Percentiles rank a stretch among this genome's conserved stretches.
These are phyloP conservation scores for Plasmodium blacklocki DNA, from an alignment of 169 alveolate species.

Conservation along the genomic window DNA sequence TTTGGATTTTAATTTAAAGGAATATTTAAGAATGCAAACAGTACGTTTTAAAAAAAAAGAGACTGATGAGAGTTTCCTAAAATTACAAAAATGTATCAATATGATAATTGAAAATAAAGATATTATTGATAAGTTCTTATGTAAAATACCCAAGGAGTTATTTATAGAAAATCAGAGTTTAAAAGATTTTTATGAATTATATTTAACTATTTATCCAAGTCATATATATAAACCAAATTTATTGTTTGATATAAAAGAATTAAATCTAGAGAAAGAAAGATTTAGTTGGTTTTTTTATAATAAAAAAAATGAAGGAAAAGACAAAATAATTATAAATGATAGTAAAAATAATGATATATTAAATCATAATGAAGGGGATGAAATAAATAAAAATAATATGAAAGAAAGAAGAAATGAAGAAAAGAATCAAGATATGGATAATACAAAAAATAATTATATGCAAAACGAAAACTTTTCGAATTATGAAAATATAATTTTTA, in stretches of 20 bases:
- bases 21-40: constrained; percentile 84
- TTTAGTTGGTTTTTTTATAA: constrained; percentile 46
- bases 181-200: constrained; percentile 55
- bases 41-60: constrained; percentile 78
- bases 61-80: constrained; percentile 54
- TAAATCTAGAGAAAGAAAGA: constrained; percentile 28
- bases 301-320: not conserved
- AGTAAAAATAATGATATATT: not conserved
- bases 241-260: constrained; percentile 40
- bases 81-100: constrained; percentile 62
- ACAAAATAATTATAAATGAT: not conserved
- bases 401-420: not conserved
- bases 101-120: constrained; percentile 71
- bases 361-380: not conserved
- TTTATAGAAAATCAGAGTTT: constrained; percentile 71
- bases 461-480: not conserved
- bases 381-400: constrained; percentile 4
- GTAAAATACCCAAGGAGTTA: constrained; percentile 51
- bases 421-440: not conserved
- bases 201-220: constrained; percentile 64
- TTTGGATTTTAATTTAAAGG: constrained; percentile 83
- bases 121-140: constrained; percentile 42
- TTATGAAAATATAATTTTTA: constrained; percentile 61
- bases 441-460: constrained; percentile 10
- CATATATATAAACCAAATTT: constrained; percentile 14